Evolutionary conservation across 257 asterid species (phyloP).

Genomic region (Sherardia arvensis): DNA sequence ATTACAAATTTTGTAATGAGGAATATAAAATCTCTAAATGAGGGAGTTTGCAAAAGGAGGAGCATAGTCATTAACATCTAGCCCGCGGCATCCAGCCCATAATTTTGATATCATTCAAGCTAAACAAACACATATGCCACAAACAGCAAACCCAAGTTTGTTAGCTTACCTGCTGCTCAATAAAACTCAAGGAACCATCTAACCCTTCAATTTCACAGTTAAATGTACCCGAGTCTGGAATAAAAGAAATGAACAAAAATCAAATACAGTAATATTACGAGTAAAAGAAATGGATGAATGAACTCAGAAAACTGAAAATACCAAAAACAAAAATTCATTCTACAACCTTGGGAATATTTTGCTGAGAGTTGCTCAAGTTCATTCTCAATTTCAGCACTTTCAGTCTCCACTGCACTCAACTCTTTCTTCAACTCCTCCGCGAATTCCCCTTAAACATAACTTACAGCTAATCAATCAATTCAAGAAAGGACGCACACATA

Average conservation of each 20-base stretch:
- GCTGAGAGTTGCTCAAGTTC: conserved; percentile 50
- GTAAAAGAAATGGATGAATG: not conserved
- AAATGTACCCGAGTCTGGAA: conserved; percentile 46
- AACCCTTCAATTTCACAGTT: conserved; percentile 56
- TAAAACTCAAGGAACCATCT: conserved; percentile 40
- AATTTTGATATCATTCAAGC: not conserved
- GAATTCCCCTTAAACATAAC: conserved; percentile 36
- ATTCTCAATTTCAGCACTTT: conserved; percentile 30
- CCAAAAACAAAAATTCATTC: not conserved
- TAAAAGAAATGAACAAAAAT: not conserved
- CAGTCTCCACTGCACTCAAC: conserved; percentile 43
- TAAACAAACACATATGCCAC: not conserved
- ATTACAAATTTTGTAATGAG: not conserved
- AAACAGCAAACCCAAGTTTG: not conserved
- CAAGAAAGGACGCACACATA: not conserved
- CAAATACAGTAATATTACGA: not conserved
- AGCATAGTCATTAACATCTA: not conserved
- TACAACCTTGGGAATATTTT: conserved; percentile 47
- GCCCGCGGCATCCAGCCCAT: not conserved
- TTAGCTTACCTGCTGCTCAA: conserved; percentile 48
- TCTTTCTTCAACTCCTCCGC: conserved; percentile 42
- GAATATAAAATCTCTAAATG: not conserved
- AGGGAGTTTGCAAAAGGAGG: not conserved
- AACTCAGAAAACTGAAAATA: not conserved
- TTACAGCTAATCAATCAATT: conserved; percentile 2